Evolutionary conservation across 495 filamentous ascomycete species (phyloP).

Genomic region (Aspergillus taichungensis): DNA sequence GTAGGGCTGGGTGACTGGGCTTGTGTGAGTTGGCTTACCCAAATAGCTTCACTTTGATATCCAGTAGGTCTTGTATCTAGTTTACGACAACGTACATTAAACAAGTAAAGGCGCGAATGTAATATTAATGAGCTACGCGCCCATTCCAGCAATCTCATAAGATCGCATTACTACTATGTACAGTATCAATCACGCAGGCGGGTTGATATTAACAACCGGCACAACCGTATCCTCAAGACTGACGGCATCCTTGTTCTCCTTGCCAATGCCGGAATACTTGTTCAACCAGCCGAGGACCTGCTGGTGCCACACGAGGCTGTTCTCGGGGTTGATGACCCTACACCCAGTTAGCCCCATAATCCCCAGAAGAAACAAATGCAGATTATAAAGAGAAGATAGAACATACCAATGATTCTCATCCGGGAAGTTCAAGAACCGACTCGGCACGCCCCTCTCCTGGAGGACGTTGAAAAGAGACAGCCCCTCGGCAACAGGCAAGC

Average conservation of each 20-base stretch:
- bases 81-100: no score
- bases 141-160: no score
- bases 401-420: constrained; percentile 44
- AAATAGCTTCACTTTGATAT: no score
- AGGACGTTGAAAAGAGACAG: constrained; percentile 40
- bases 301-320: constrained; percentile 39
- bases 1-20: no score
- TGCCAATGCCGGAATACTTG: constrained; percentile 25
- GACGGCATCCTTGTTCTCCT: constrained; percentile 21
- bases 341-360: neutral
- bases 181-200: neutral
- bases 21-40: no score
- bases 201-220: constrained; percentile 25
- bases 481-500: constrained; percentile 35
- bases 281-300: constrained; percentile 44
- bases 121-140: no score
- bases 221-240: constrained; percentile 25
- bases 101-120: no score
- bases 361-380: no score
- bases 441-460: constrained; percentile 46
- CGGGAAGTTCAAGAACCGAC: constrained; percentile 45
- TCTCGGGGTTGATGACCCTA: constrained; percentile 33
- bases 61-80: no score
- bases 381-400: no score
- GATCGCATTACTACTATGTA: no score